phyloP scores from a whole-genome alignment of 345 rosid genomes.

The Aquilaria sinensis region DNA sequence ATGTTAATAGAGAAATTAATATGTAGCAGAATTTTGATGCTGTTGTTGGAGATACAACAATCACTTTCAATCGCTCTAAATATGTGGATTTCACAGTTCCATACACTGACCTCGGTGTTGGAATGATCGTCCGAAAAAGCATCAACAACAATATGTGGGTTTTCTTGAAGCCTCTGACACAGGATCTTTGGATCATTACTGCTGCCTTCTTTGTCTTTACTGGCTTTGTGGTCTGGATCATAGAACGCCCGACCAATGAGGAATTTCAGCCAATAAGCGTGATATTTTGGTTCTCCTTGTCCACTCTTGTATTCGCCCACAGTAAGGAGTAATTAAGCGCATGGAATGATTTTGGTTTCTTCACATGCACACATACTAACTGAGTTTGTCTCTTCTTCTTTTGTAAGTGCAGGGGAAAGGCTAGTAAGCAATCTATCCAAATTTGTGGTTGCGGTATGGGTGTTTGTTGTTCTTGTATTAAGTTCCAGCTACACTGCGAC shows the following conservation, averaged over 20 bases:
- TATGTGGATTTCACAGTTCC: slow-evolving; percentile 29
- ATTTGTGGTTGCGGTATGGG: slow-evolving; percentile 24
- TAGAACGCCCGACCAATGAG: slow-evolving; percentile 15
- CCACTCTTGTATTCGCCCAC: slow-evolving; percentile 16
- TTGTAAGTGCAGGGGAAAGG: slow-evolving; percentile 17
- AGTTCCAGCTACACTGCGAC: slow-evolving; percentile 18
- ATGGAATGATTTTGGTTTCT: background rate
- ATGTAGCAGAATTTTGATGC: slow-evolving; percentile 21
- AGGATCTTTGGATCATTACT: slow-evolving; percentile 21
- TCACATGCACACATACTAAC: background rate
- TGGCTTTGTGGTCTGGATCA: slow-evolving; percentile 23
- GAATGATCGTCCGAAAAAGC: slow-evolving; percentile 13
- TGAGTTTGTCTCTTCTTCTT: background rate
- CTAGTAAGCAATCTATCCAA: slow-evolving; percentile 10
- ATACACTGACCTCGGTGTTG: slow-evolving; percentile 24
- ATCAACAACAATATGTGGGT: slow-evolving; percentile 18
- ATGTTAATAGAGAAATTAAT: too few relatives aligned
- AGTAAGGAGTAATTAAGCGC: slow-evolving; percentile 6
- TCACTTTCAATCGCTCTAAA: slow-evolving; percentile 16
- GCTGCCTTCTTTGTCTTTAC: slow-evolving; percentile 16
- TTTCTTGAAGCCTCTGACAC: slow-evolving; percentile 20
- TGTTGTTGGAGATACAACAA: slow-evolving; percentile 26
- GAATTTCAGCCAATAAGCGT: too few relatives aligned
- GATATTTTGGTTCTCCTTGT: slow-evolving; percentile 19
- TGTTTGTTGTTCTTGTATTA: slow-evolving; percentile 20